Evolutionary conservation across 2,329 filamentous ascomycete genomes (phyloP).

Genomic region (Penicillium sp.): DNA sequence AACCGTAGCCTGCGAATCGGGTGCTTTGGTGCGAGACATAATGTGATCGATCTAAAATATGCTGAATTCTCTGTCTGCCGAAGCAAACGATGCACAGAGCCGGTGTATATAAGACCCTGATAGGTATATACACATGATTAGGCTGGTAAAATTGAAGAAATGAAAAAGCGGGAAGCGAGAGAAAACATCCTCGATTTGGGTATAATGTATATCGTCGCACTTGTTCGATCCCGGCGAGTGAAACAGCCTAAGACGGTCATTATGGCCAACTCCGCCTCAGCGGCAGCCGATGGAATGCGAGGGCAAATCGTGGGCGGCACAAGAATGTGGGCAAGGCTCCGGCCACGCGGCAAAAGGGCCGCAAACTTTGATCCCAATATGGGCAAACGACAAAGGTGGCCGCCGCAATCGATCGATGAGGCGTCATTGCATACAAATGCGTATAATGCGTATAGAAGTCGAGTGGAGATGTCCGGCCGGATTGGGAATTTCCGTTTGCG

Average conservation of each 20-base stretch:
- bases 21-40: conserved; percentile 19
- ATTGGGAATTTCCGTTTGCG: conserved; percentile 18
- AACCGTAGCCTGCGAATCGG: conserved; percentile 29
- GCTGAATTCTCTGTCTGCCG: neutral
- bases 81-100: neutral
- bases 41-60: conserved; percentile 7
- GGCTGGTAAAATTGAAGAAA: neutral
- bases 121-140: conserved; percentile 6
- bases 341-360: conserved; percentile 20
- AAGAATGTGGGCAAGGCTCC: conserved; percentile 19
- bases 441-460: neutral
- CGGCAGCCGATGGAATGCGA: conserved; percentile 17
- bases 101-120: conserved; percentile 3
- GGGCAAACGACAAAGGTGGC: conserved; percentile 8
- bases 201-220: neutral
- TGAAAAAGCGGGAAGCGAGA: neutral
- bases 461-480: conserved; percentile 4
- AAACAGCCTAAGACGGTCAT: neutral
- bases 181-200: conserved; percentile 4
- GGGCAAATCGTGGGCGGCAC: conserved; percentile 18
- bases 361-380: neutral
- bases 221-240: conserved; percentile 9
- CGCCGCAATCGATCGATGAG: conserved; percentile 6
- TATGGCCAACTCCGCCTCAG: conserved; percentile 10
- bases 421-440: neutral